Evolutionary conservation across 2,329 filamentous ascomycete genomes (phyloP).

Genomic region (Drechslera avenae): DNA sequence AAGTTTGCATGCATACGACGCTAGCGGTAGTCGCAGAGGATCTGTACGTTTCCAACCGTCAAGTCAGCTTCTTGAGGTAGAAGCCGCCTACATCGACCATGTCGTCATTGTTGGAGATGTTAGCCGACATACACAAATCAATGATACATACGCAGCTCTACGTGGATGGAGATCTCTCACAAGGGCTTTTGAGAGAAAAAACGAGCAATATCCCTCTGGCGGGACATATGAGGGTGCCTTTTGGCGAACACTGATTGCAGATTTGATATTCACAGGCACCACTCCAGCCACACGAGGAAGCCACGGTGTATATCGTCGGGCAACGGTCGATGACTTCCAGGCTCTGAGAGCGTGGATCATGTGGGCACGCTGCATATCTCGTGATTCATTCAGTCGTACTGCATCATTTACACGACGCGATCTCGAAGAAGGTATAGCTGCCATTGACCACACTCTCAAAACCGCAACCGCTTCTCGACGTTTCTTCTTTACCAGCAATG

Average conservation of each 20-base stretch:
- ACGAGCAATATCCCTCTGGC: slow-evolving; percentile 14
- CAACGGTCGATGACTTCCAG: slow-evolving; percentile 13
- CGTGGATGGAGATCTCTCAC: slow-evolving; percentile 19
- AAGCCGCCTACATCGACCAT: slow-evolving; percentile 15
- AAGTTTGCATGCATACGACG: slow-evolving; percentile 21
- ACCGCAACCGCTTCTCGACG: slow-evolving; percentile 23
- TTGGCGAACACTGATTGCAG: slow-evolving; percentile 23
- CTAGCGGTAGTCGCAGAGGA: slow-evolving; percentile 8
- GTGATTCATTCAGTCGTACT: slow-evolving; percentile 20
- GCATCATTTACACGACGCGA: slow-evolving; percentile 22
- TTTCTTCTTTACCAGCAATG: slow-evolving; percentile 25
- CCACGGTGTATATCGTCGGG: slow-evolving; percentile 14
- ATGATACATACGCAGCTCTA: slow-evolving; percentile 21
- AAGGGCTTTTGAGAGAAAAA: neutral
- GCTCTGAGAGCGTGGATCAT: slow-evolving; percentile 24
- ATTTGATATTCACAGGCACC: slow-evolving; percentile 12
- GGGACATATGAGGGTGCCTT: slow-evolving; percentile 21
- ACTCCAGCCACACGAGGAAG: neutral
- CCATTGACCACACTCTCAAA: slow-evolving; percentile 23
- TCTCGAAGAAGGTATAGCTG: slow-evolving; percentile 21
- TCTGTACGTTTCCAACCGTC: neutral
- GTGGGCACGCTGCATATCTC: slow-evolving; percentile 29
- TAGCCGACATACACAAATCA: slow-evolving; percentile 27
- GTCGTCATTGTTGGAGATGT: slow-evolving; percentile 17
- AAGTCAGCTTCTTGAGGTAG: slow-evolving; percentile 13